phyloP scores from a whole-genome alignment of 2,329 filamentous ascomycete species.

The Fusarium acutatum region DNA sequence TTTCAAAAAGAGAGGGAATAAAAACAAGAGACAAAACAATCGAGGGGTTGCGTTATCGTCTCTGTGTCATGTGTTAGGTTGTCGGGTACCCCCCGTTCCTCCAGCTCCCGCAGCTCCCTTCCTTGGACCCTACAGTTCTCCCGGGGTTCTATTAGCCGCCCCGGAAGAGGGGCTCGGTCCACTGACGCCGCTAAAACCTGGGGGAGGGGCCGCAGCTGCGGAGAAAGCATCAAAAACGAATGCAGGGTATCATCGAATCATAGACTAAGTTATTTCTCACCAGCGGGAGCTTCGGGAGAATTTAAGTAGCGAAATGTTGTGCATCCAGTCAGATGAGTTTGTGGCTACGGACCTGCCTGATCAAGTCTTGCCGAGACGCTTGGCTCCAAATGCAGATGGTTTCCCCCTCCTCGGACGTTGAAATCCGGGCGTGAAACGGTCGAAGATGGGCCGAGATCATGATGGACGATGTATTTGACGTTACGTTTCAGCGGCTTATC shows the following conservation, averaged over 20 bases:
- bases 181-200: slow-evolving; percentile 34
- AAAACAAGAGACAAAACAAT: slow-evolving; percentile 10
- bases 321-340: background rate
- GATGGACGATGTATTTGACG: slow-evolving; percentile 18
- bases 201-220: slow-evolving; percentile 29
- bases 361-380: slow-evolving; percentile 21
- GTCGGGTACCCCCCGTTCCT: slow-evolving; percentile 21
- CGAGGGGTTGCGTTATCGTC: slow-evolving; percentile 30
- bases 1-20: slow-evolving; percentile 5
- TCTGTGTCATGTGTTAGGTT: slow-evolving; percentile 34
- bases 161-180: slow-evolving; percentile 20
- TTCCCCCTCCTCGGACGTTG: slow-evolving; percentile 27
- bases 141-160: slow-evolving; percentile 34
- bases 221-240: background rate
- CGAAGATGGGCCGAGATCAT: slow-evolving; percentile 22
- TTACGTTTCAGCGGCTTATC: background rate
- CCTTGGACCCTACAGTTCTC: slow-evolving; percentile 13
- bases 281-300: slow-evolving; percentile 27
- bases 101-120: background rate
- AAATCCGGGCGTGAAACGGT: slow-evolving; percentile 22
- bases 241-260: slow-evolving; percentile 27
- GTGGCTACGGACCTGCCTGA: slow-evolving; percentile 10
- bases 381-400: slow-evolving; percentile 1
- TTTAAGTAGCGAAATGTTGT: background rate
- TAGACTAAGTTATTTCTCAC: background rate